Conservation (phyloP, 2,329 filamentous ascomycete species). For the Corniculantispora saksenae region DNA sequence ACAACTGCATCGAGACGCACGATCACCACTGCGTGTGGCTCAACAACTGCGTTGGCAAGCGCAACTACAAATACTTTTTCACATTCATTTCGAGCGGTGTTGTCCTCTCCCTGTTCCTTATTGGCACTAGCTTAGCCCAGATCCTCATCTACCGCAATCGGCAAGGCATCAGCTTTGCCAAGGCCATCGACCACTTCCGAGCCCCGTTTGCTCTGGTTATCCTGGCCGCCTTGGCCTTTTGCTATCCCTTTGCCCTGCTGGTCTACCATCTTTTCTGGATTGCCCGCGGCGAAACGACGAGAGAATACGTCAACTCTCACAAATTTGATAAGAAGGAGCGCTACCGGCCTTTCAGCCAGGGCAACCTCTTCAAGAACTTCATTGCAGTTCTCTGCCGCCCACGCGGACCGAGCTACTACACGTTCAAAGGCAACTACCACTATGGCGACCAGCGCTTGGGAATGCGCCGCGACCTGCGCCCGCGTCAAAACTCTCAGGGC, state of each 20-base stretch:
- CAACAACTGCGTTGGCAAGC: constrained; percentile 95
- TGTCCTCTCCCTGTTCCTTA: constrained; percentile 72
- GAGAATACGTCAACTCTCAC: constrained; percentile 93
- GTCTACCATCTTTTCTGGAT: constrained; percentile 91
- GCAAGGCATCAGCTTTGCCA: constrained; percentile 65
- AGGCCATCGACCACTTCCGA: constrained; percentile 69
- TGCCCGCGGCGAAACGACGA: constrained; percentile 87
- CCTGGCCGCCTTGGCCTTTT: constrained; percentile 71
- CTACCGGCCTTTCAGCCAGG: constrained; percentile 86
- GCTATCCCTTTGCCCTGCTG: constrained; percentile 82
- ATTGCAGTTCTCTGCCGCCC: constrained; percentile 79
- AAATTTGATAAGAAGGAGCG: constrained; percentile 92
- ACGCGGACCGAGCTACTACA: constrained; percentile 82
- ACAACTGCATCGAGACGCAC: constrained; percentile 95
- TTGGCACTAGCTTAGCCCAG: constrained; percentile 78
- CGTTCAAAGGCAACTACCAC: constrained; percentile 76
- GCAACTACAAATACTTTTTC: constrained; percentile 98
- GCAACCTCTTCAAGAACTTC: constrained; percentile 75
- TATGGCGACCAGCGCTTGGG: constrained; percentile 85
- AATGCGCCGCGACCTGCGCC: constrained; percentile 37
- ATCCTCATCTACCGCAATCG: constrained; percentile 69
- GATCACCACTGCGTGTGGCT: constrained; percentile 99
- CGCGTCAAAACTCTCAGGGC: constrained; percentile 53
- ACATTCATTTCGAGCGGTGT: constrained; percentile 82
- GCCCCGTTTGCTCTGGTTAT: constrained; percentile 88